Percentiles rank a stretch among this genome's conserved stretches.
phyloP scores from a whole-genome alignment of 1,284 basidiomycete genomes.

The Malassezia obtusa region DNA sequence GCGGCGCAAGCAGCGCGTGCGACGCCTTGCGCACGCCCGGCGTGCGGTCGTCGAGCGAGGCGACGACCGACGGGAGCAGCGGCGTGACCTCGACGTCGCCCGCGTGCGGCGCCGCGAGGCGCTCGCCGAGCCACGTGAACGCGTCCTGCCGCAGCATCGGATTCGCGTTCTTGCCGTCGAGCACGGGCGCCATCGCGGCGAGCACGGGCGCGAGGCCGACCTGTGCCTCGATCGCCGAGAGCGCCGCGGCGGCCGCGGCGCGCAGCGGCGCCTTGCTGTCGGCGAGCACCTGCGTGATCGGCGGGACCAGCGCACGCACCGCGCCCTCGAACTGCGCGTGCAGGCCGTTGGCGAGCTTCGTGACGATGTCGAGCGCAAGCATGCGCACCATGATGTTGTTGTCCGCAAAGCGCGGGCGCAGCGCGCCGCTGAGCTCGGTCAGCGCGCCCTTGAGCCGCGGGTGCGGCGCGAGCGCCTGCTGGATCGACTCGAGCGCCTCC shows the following conservation, averaged over 20 bases:
- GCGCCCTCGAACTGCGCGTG: constrained; percentile 89
- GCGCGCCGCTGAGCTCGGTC: constrained; percentile 70
- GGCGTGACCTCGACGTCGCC: constrained; percentile 61
- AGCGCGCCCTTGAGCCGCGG: constrained; percentile 82
- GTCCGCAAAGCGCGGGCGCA: constrained; percentile 81
- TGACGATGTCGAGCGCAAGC: constrained; percentile 78
- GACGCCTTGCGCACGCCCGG: constrained; percentile 86
- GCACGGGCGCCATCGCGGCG: constrained; percentile 62
- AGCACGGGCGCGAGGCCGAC: constrained; percentile 75
- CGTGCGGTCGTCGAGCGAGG: constrained; percentile 80
- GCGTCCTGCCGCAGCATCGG: constrained; percentile 77
- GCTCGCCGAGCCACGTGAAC: constrained; percentile 72
- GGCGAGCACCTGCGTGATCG: constrained; percentile 73
- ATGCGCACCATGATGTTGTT: constrained; percentile 88
- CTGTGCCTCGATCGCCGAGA: constrained; percentile 73
- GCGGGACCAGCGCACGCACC: constrained; percentile 63
- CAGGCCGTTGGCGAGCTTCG: constrained; percentile 83
- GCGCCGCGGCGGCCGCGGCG: constrained; percentile 63
- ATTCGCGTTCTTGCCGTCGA: constrained; percentile 67
- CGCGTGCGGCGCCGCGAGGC: constrained; percentile 61
- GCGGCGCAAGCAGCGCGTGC: constrained; percentile 65
- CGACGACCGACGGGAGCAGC: constrained; percentile 64
- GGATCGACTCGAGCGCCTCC: constrained; percentile 78
- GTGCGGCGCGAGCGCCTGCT: constrained; percentile 74
- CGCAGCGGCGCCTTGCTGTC: constrained; percentile 88